These are phyloP conservation scores for Erigeron philadelphicus DNA, from an alignment of 140 eudicot genomes.

Conservation along the genomic window DNA sequence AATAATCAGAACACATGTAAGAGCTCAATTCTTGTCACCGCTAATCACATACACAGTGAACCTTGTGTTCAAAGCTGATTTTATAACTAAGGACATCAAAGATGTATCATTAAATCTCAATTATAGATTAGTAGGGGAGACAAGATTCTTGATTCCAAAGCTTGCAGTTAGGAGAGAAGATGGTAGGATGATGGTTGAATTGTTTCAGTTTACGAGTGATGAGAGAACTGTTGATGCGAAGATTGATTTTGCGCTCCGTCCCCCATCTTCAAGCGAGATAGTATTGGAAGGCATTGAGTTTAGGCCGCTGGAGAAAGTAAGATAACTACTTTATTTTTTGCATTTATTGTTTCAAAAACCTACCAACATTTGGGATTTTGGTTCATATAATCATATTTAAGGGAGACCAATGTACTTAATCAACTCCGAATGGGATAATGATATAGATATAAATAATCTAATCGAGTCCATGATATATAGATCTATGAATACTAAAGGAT, in stretches of 20 bases:
- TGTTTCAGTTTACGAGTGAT: not conserved
- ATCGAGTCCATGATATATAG: too few species aligned
- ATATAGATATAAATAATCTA: too few species aligned
- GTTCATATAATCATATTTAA: too few species aligned
- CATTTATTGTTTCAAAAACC: too few species aligned
- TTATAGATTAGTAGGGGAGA: not conserved
- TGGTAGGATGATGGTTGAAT: not conserved
- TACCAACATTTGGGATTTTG: too few species aligned
- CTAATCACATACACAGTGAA: not conserved
- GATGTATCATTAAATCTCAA: not conserved
- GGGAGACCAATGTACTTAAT: too few species aligned
- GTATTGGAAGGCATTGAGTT: conserved; percentile 11
- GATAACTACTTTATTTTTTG: too few species aligned
- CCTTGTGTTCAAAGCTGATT: not conserved
- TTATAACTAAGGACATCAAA: not conserved
- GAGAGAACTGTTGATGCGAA: not conserved
- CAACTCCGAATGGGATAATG: too few species aligned
- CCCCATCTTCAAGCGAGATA: too few species aligned
- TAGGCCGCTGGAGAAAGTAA: not conserved
- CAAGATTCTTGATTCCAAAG: not conserved
- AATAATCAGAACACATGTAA: not conserved
- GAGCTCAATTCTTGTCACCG: not conserved
- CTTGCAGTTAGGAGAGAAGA: not conserved
- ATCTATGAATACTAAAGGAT: too few species aligned
- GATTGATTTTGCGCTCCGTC: too few species aligned